Evolutionary conservation across 2,329 filamentous ascomycete species (phyloP).

Genomic region (Sporothrix variecibatus): DNA sequence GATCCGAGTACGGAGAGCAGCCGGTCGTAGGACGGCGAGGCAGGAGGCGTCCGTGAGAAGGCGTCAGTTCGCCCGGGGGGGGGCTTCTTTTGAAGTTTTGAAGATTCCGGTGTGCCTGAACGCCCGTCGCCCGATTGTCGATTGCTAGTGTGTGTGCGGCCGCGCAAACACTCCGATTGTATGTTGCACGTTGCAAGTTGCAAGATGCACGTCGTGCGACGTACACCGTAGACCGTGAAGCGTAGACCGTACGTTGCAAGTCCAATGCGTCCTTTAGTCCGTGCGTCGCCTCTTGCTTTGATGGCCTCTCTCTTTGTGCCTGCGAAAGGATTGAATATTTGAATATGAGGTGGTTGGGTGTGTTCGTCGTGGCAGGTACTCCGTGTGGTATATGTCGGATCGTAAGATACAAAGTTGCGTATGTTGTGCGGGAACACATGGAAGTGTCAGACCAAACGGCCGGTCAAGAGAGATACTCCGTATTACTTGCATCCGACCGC

Average conservation of each 20-base stretch:
- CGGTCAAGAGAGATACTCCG: no score
- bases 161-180: neutral
- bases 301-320: neutral
- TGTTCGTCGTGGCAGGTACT: neutral
- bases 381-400: neutral
- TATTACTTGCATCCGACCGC: no score
- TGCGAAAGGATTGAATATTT: neutral
- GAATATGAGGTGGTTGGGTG: neutral
- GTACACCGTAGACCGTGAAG: no score
- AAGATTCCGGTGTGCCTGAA: neutral
- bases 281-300: neutral
- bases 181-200: neutral
- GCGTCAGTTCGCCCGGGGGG: neutral
- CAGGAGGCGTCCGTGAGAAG: neutral
- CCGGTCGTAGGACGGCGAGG: neutral
- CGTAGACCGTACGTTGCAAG: no score
- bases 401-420: neutral
- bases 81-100: neutral
- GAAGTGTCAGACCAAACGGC: no score
- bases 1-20: neutral
- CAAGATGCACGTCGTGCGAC: neutral
- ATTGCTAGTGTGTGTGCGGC: neutral
- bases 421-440: neutral
- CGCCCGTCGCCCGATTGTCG: neutral
- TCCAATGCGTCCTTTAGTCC: no score